Conservation (phyloP, 1,284 basidiomycete genomes). For the Afroboletus lepidellus region DNA sequence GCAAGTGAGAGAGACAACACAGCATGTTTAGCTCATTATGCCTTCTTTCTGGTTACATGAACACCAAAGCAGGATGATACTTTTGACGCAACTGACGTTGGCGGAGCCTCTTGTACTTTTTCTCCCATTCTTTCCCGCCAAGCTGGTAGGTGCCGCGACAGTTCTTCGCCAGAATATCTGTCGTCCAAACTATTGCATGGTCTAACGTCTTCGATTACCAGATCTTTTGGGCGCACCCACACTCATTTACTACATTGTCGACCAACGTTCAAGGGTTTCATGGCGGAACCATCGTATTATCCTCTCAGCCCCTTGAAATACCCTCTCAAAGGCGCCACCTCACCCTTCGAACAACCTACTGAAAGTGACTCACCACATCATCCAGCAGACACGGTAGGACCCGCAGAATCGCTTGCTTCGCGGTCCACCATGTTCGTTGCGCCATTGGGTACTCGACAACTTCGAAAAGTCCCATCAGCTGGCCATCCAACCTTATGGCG, state of each 20-base stretch:
- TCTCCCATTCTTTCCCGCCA: no score
- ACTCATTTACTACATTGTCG: constrained; percentile 5
- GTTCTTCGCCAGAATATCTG: not conserved
- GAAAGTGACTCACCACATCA: not conserved
- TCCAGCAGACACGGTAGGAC: not conserved
- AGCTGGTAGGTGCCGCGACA: not conserved
- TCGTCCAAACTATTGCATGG: not conserved
- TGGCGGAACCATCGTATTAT: constrained; percentile 21
- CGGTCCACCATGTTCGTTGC: constrained; percentile 7
- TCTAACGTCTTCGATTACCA: not conserved
- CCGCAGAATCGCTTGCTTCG: not conserved
- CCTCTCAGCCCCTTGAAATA: constrained; percentile 15
- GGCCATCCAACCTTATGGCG: constrained; percentile 6
- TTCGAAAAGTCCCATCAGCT: not conserved
- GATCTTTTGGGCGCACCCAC: constrained; percentile 1
- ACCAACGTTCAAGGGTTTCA: not conserved
- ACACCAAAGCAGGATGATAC: no score
- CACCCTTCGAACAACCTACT: not conserved
- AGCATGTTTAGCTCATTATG: no score
- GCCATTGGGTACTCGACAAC: constrained; percentile 4
- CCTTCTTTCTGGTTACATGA: no score
- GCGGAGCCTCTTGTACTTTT: no score
- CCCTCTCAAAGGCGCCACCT: not conserved
- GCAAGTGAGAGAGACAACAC: no score
- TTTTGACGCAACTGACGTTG: no score